Evolutionary conservation across 441 rosid species (phyloP).

Genomic region (Eutrema salsugineum): DNA sequence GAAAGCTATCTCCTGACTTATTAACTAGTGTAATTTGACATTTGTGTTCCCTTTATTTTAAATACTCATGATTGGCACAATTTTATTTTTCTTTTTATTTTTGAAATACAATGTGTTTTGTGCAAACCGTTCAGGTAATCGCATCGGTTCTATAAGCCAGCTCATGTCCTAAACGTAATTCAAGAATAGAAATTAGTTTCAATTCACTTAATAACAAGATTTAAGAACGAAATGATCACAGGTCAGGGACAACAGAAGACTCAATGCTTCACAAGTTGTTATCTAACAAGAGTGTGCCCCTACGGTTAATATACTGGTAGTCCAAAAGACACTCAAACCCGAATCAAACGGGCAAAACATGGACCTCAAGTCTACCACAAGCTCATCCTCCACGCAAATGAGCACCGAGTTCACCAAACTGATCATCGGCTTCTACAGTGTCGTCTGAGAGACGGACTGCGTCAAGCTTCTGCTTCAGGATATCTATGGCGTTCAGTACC

Average conservation of each 20-base stretch:
- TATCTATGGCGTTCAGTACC: constrained; percentile 81
- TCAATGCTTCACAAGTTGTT: constrained; percentile 13
- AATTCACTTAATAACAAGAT: not conserved
- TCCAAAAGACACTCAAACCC: constrained; percentile 4
- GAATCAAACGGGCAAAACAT: not conserved
- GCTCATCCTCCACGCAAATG: constrained; percentile 92
- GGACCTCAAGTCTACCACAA: not conserved
- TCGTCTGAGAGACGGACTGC: constrained; percentile 89
- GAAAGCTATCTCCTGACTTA: no score
- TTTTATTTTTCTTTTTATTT: no score
- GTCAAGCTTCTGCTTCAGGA: constrained; percentile 85
- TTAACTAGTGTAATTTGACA: no score
- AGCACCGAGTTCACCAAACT: constrained; percentile 95
- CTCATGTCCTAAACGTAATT: not conserved
- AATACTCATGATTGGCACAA: no score
- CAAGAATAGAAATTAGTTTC: not conserved
- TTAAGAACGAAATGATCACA: not conserved
- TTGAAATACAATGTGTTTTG: no score
- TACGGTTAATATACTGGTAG: not conserved
- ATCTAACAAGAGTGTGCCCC: not conserved
- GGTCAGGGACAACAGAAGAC: not conserved
- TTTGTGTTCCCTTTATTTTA: no score
- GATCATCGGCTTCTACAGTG: constrained; percentile 94
- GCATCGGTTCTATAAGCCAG: not conserved
- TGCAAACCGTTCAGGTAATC: not conserved